Base-by-base conservation (phyloP, 345 rosid species). In the Ailanthus altissimus region DNA sequence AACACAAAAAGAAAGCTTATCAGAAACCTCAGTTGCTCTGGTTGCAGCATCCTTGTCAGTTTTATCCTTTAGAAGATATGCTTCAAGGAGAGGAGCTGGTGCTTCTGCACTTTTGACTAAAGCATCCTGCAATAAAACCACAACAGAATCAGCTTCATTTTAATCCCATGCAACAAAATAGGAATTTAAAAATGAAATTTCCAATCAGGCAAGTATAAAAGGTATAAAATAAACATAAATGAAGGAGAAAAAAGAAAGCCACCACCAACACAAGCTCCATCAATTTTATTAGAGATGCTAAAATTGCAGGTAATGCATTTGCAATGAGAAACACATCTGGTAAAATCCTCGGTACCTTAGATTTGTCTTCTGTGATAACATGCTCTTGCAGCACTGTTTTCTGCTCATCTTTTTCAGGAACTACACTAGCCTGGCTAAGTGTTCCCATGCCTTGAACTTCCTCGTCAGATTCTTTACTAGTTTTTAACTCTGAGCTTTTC, bases 1-100 rank as follows among this genome's bases (percentile, higher is more conserved):
- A 73, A 40, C 8, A 74, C 63, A 46, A 15, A 65, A 58, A 51
- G 21, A 25, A 80, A 62, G 83, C 43, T 59, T 63, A 53, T 26
- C 46, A 61, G 28, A 74, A 84, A 88, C 97, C 90, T 88, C 79
- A 50, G 74, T 81, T 81, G 84, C 85, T 69, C 81, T 76, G 45
- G 81, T 63, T 38, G 79, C 77, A 50, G 61, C 67, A 78, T 80
- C 85, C 75, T 78, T 87, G 66, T 83, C 79, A 64, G 69, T 83
- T 70, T 76, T 82, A 62, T 83, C 92, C 80, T 73, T 84, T 71
- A 93, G 86, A 86, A 87, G 83, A 86, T 96, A 96, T 66, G 93
- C 76, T 53, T 86, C 88, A 76, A 93, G 97, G 72, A 96, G 97
- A 61, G 97, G 81, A 83, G 79, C 83, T 15, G 88, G 67, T 45